Evolutionary conservation across 1,139 yeast genomes (phyloP).

Genomic region (Spathaspora jeffriesii): DNA sequence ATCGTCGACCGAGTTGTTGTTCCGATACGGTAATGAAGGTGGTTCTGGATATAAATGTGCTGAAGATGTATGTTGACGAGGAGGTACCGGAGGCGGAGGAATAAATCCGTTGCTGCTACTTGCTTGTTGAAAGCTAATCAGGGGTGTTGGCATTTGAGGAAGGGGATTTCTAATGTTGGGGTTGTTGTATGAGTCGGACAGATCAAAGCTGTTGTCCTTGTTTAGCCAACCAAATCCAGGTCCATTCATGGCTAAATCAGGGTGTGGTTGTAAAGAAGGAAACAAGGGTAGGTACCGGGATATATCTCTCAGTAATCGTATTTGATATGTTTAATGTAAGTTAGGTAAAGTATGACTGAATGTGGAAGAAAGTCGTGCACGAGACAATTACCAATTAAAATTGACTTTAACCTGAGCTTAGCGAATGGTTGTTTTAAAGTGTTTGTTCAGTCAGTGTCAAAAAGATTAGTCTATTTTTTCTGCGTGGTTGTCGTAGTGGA

Average conservation of each 20-base stretch:
- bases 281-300: not conserved
- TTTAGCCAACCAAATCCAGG: constrained; percentile 23
- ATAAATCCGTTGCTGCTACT: constrained; percentile 1
- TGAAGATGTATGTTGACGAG: constrained; percentile 2
- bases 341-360: not conserved
- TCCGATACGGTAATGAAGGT: constrained; percentile 9
- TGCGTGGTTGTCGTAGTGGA: not conserved
- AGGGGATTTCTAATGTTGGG: constrained; percentile 9
- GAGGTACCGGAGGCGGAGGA: not conserved
- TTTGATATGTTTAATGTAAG: not conserved
- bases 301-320: not conserved
- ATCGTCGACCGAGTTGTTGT: constrained; percentile 16
- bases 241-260: constrained; percentile 12
- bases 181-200: constrained; percentile 6
- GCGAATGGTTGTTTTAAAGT: not conserved
- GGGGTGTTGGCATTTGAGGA: constrained; percentile 6
- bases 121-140: constrained; percentile 2
- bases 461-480: not conserved
- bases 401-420: not conserved
- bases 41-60: constrained; percentile 12
- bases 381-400: not conserved
- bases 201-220: not conserved
- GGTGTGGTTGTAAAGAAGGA: not conserved
- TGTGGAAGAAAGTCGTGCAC: not conserved
- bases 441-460: not conserved